Percentiles rank a stretch among this genome's conserved stretches.
phyloP scores from a whole-genome alignment of 1,284 basidiomycete genomes.

The Sporisorium exsertum region DNA sequence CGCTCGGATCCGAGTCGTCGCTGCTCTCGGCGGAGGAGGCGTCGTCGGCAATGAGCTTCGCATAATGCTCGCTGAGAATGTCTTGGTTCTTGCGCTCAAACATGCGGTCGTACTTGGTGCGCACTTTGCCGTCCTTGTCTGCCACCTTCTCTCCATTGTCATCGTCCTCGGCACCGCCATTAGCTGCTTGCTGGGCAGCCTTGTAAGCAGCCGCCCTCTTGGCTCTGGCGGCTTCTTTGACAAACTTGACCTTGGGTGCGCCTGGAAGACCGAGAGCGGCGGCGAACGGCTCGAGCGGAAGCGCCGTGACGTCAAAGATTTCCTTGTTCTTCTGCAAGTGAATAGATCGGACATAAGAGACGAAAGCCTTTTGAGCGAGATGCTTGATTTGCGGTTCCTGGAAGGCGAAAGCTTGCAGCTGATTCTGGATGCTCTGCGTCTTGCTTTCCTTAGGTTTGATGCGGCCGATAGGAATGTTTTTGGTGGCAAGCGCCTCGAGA shows the following conservation, averaged over 20 bases:
- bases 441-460: conserved; percentile 93
- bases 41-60: conserved; percentile 79
- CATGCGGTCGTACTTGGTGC: conserved; percentile 97
- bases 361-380: conserved; percentile 94
- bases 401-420: conserved; percentile 92
- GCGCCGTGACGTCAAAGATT: conserved; percentile 85
- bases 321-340: conserved; percentile 93
- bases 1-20: conserved; percentile 20
- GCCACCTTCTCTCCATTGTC: conserved; percentile 67
- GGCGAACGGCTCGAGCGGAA: conserved; percentile 87
- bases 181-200: conserved; percentile 32
- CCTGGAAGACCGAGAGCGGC: conserved; percentile 92
- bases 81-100: conserved; percentile 96
- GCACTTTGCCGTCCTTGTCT: conserved; percentile 54
- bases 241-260: conserved; percentile 93
- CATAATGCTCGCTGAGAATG: conserved; percentile 90
- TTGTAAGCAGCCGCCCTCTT: conserved; percentile 76
- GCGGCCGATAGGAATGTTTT: conserved; percentile 76
- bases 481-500: conserved; percentile 78
- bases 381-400: conserved; percentile 98
- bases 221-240: conserved; percentile 78
- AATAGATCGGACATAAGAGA: conserved; percentile 93
- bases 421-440: conserved; percentile 85
- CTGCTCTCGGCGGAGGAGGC: conserved; percentile 25
- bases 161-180: conserved; percentile 51